Evolutionary conservation across 768 basidiomycete species (phyloP).

Genomic region (Podaxis mareebaensis): DNA sequence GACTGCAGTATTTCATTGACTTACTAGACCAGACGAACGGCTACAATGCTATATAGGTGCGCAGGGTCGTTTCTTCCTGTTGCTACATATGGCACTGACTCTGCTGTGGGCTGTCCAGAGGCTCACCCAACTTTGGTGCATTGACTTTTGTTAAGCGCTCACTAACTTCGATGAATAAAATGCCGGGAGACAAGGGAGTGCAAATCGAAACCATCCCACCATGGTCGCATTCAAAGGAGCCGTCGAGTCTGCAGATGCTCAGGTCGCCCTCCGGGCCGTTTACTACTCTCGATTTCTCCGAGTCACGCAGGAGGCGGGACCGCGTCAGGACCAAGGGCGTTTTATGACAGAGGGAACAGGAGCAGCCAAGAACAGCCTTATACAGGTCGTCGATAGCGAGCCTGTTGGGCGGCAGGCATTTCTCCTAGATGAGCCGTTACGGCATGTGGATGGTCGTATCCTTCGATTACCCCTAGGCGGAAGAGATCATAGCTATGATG

Average conservation of each 20-base stretch:
- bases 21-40: too few relatives aligned
- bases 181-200: neutral
- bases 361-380: neutral
- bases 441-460: slow-evolving; percentile 8
- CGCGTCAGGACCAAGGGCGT: neutral
- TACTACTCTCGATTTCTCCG: slow-evolving; percentile 12
- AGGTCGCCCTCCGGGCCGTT: slow-evolving; percentile 16
- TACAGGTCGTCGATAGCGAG: slow-evolving; percentile 7
- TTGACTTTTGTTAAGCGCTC: neutral
- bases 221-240: neutral
- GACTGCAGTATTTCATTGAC: too few relatives aligned
- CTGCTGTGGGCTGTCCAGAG: neutral
- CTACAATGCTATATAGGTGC: too few relatives aligned
- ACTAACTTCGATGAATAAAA: neutral
- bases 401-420: slow-evolving; percentile 14
- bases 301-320: neutral
- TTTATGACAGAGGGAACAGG: slow-evolving; percentile 5
- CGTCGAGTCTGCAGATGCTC: slow-evolving; percentile 21
- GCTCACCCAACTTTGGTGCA: neutral
- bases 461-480: slow-evolving; percentile 11
- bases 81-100: neutral
- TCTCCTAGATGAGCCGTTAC: slow-evolving; percentile 15
- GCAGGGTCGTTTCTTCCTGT: neutral
- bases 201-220: neutral
- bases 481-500: neutral